These are phyloP conservation scores for Rosa multiflora DNA, from an alignment of 306 rosid species.

Conservation along the genomic window DNA sequence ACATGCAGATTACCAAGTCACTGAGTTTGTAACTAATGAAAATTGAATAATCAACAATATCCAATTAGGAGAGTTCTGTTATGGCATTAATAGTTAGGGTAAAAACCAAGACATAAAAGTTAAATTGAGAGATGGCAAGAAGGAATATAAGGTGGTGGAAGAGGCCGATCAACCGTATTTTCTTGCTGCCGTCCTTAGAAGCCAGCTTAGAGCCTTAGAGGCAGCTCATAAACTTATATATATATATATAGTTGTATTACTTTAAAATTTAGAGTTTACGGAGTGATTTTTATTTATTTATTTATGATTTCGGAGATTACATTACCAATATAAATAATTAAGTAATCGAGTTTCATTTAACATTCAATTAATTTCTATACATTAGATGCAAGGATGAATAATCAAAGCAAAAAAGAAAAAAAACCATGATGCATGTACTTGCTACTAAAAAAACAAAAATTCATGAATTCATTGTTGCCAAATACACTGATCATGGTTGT, in stretches of 20 bases:
- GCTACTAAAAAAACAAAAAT: not conserved
- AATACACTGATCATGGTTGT: not conserved
- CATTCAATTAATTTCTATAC: not conserved
- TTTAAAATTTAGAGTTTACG: not conserved
- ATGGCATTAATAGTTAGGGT: not conserved
- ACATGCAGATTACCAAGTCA: not conserved
- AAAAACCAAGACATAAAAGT: slow-evolving; percentile 9
- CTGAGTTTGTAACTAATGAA: not conserved
- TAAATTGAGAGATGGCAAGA: not conserved
- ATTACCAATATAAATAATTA: too few relatives aligned
- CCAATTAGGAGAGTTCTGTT: not conserved
- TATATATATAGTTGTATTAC: too few relatives aligned
- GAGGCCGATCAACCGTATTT: not conserved
- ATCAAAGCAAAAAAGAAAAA: not conserved
- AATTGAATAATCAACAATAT: not conserved
- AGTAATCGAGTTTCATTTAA: not conserved
- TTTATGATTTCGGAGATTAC: too few relatives aligned
- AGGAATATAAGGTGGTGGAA: slow-evolving; percentile 4
- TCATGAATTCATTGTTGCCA: not conserved
- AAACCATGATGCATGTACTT: not conserved
- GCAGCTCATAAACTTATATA: not conserved
- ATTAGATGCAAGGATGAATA: not conserved
- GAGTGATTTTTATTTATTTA: not conserved
- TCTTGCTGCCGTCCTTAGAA: slow-evolving; percentile 11
- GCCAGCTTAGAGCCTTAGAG: not conserved